Evolutionary conservation across 164 flowering plant genomes (phyloP).

Genomic region (Berberis thunbergii): DNA sequence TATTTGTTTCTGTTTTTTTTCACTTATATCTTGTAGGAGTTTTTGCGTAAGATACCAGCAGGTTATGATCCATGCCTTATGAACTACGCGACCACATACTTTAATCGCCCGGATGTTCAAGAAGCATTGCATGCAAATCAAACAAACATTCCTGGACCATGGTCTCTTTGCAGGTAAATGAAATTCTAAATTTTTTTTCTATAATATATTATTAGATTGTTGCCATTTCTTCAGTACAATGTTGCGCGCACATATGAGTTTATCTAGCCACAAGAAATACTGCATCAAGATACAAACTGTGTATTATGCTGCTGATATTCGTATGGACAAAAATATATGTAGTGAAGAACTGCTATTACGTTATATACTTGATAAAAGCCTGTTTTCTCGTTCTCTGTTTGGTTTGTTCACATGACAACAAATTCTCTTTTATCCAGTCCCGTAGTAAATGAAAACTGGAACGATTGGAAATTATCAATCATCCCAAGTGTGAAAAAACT

Average conservation of each 20-base stretch:
- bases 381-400: no score
- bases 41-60: constrained; percentile 32
- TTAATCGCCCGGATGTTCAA: constrained; percentile 79
- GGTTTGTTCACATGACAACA: no score
- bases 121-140: constrained; percentile 74
- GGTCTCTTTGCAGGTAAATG: constrained; percentile 69
- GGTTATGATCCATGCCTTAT: constrained; percentile 60
- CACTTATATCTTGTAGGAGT: constrained; percentile 15
- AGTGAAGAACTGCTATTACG: no score
- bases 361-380: no score
- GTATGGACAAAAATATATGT: no score
- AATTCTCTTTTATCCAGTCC: not conserved
- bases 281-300: no score
- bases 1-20: not conserved
- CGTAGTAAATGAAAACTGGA: constrained; percentile 17
- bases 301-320: no score
- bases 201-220: no score
- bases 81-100: constrained; percentile 34
- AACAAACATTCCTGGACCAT: constrained; percentile 56
- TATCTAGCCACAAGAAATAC: no score
- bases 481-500: constrained; percentile 50
- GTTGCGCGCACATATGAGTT: no score
- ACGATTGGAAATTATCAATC: constrained; percentile 34
- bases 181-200: no score
- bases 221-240: no score